Evolutionary conservation across 2,329 filamentous ascomycete species (phyloP), one percentile per base, ranked within the genome.

Genomic region (Ascochyta viciae-villosae): DNA sequence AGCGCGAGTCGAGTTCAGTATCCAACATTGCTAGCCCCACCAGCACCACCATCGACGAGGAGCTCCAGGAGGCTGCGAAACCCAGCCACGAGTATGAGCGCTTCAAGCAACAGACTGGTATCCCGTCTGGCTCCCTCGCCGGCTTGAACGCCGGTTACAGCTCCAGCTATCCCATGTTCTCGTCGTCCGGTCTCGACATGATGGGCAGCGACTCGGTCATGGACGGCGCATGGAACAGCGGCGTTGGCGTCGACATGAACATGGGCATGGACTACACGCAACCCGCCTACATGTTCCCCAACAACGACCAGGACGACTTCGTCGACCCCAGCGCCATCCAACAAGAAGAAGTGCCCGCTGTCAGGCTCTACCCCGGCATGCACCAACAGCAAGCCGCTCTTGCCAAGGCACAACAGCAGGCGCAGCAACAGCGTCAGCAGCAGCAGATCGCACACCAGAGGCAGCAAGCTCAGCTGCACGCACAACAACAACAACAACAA

Each of bases 11-110:
- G 40, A 82, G 80, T 63, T 80, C 84, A 7, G 73, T 83, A 7
- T 77, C 83, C 5, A 78, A 81, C 60, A 82, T 84, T 48, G 78
- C 83, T 39, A 79, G 82, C 52, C 82, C 85, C 5, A 83, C 85
- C n/a, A 78, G 76, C 57, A 77, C 81, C 4, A 77, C 80, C 33
- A 75, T 88, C 54, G 78, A 81, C 50, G 74, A 77, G 49, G 74
- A 77, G 49, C 84, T 88, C 59, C 83, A 83, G 62, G 78, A 83
- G 19, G 85, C 93, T 71, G 87, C 87, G 43, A 91, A 87, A 33
- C 94, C 95, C 8, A 96, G 92, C 76, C 93, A 97, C 80, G 91
- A 96, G 78, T 98, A 98, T 82, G 91, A 92, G 70, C 87, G 91
- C 72, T 96, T 97, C 81, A 91, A 92, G 80, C 95, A 99, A 75